Conservation (phyloP, 2,329 filamentous ascomycete species). For the Ramularia endophylla region DNA sequence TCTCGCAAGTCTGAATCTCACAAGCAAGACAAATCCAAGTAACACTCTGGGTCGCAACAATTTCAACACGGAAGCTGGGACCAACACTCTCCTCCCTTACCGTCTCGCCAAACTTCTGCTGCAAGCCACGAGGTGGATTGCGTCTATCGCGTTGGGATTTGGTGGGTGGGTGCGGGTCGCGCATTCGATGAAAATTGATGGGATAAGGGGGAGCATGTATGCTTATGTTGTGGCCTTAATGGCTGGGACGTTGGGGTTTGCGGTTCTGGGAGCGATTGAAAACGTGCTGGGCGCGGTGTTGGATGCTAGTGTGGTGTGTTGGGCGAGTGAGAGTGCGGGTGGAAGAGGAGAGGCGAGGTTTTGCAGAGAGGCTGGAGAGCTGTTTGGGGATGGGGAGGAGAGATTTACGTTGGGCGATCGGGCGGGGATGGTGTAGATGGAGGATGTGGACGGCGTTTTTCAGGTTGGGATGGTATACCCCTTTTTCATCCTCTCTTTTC, state of each 20-base stretch:
- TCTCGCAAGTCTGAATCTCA: slow-evolving; percentile 73
- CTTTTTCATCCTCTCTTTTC: no score
- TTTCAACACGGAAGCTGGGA: slow-evolving; percentile 19
- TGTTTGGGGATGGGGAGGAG: slow-evolving; percentile 62
- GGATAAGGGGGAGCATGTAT: slow-evolving; percentile 71
- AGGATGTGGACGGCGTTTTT: no score
- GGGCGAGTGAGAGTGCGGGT: slow-evolving; percentile 76
- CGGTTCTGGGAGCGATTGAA: slow-evolving; percentile 57
- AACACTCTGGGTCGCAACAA: slow-evolving; percentile 50
- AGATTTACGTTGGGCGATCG: slow-evolving; percentile 7
- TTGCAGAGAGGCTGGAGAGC: slow-evolving; percentile 82
- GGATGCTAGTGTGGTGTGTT: slow-evolving; percentile 72
- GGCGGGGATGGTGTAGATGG: slow-evolving; percentile 2
- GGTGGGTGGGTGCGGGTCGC: slow-evolving; percentile 96
- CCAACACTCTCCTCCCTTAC: slow-evolving; percentile 56
- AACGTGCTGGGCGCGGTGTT: slow-evolving; percentile 34
- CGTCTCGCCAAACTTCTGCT: slow-evolving; percentile 85
- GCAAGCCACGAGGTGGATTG: slow-evolving; percentile 84
- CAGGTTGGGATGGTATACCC: no score
- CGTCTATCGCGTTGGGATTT: slow-evolving; percentile 84
- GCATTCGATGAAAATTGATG: slow-evolving; percentile 61
- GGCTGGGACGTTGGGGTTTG: slow-evolving; percentile 92
- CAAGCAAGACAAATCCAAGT: slow-evolving; percentile 66
- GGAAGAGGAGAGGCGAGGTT: slow-evolving; percentile 62
- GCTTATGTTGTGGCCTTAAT: slow-evolving; percentile 91